Base-by-base conservation (phyloP, 257 asterid genomes). In the Buddleja alternifolia region DNA sequence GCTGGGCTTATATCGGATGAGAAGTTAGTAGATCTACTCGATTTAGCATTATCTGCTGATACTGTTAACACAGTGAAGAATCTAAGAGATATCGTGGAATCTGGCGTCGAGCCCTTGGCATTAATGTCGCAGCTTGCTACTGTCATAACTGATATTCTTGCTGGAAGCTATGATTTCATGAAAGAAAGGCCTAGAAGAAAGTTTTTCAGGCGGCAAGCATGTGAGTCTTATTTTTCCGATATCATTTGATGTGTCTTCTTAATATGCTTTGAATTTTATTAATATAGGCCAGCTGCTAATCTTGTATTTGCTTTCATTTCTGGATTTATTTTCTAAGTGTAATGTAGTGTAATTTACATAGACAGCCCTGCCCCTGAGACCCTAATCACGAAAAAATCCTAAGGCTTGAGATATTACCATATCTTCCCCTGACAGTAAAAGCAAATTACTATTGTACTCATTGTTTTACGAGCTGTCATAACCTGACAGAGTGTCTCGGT, bases 71-170 rank as follows among this genome's bases (percentile, higher is more conserved):
- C 99, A 3, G 99, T 94, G 81, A 91, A 89, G 84, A 88, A 88
- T 80, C 84, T 94, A 75, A 86, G 99, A 60, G 95, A 85, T 77
- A 89, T 91, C 56, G 86, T 86, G 92, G 97, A 91, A 83, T 87
- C 96, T 72, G 99, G 99, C 21, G 88, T 91, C 11, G 99, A 94
- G 74, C 99, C 99, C 45, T 78, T 94, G 81, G 91, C 97, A 46
- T 80, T 94, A 74, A 89, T 94, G 97, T 94, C 99, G 3, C 99
- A 91, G 81, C 97, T 94, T 72, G 99, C 99, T 21, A 89, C 97
- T 0, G 89, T 88, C 70, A 91, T 94, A 70, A 94, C 97, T 44
- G 97, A 94, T 78, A 86, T 94, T 78, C 96, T 94, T 76, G 99
- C 97, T 63, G 96, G 97, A 67, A 91, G 95, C 78, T 89, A 82